phyloP scores from a whole-genome alignment of 2,329 filamentous ascomycete genomes.

The Fusarium gaditjirri region DNA sequence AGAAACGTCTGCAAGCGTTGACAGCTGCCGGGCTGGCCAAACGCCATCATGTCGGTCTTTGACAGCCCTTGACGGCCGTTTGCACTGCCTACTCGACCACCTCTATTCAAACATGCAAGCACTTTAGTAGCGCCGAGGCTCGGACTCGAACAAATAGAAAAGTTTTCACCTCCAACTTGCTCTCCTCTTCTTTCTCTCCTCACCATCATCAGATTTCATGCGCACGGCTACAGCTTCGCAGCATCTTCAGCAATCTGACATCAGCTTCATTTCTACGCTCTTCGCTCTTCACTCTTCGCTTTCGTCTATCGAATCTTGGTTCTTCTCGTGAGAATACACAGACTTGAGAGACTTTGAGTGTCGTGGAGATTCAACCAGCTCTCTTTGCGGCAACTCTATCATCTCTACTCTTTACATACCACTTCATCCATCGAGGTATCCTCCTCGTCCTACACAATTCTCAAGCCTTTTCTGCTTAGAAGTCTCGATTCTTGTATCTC shows the following conservation, averaged over 20 bases:
- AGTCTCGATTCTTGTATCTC: slow-evolving; percentile 3
- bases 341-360: not conserved
- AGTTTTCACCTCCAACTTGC: not conserved
- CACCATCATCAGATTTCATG: slow-evolving; percentile 18
- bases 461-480: not conserved
- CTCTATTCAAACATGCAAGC: not conserved
- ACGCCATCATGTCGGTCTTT: not conserved
- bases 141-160: not conserved
- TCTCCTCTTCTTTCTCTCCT: not conserved
- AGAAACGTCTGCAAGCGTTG: not conserved
- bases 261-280: not conserved
- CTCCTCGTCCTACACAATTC: not conserved
- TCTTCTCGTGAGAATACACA: not conserved
- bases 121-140: not conserved
- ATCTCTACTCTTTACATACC: not conserved
- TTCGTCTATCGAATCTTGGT: not conserved
- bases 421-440: not conserved
- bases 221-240: not conserved
- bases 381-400: not conserved
- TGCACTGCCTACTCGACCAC: not conserved
- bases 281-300: slow-evolving; percentile 3
- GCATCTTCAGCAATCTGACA: slow-evolving; percentile 23
- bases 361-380: not conserved
- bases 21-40: not conserved
- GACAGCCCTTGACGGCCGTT: slow-evolving; percentile 1